A percentile compares a stretch with the other conserved stretches of the same genome.
Conservation (phyloP, 1,139 yeast species). For the Debaryomyces subglobosus region DNA sequence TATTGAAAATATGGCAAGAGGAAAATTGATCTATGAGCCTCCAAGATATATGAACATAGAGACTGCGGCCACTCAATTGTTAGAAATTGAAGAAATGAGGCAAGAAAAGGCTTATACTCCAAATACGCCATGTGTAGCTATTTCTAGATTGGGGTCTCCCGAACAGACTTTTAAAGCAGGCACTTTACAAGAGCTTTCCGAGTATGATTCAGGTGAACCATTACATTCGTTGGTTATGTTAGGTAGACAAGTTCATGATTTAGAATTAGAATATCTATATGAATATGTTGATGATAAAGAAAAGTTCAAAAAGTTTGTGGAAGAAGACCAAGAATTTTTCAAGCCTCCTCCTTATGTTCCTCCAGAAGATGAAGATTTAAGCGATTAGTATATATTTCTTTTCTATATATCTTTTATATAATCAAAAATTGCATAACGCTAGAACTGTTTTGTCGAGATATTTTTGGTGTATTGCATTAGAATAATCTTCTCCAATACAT, state of each 20-base stretch:
- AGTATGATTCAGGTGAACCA: constrained; percentile 92
- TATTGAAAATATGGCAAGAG: constrained; percentile 91
- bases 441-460: background rate
- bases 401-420: background rate
- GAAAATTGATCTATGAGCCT: constrained; percentile 89
- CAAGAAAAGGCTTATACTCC: constrained; percentile 77
- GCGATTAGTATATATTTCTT: constrained; percentile 15
- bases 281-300: constrained; percentile 74
- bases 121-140: constrained; percentile 90
- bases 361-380: constrained; percentile 30
- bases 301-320: constrained; percentile 59
- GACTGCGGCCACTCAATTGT: constrained; percentile 83
- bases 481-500: background rate
- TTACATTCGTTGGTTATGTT: constrained; percentile 87
- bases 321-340: constrained; percentile 74
- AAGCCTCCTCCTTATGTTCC: constrained; percentile 59
- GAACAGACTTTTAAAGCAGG: constrained; percentile 83
- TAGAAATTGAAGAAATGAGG: constrained; percentile 82
- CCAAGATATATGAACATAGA: constrained; percentile 95
- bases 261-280: constrained; percentile 82
- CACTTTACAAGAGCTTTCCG: constrained; percentile 70
- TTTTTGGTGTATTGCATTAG: background rate
- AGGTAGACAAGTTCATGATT: constrained; percentile 93
- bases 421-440: background rate
- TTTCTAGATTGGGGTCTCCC: constrained; percentile 89